A percentile compares a stretch with the other conserved stretches of the same genome.
Evolutionary conservation across 352 stramenopile species (phyloP).

Genomic region (Globisporangium alternatum): DNA sequence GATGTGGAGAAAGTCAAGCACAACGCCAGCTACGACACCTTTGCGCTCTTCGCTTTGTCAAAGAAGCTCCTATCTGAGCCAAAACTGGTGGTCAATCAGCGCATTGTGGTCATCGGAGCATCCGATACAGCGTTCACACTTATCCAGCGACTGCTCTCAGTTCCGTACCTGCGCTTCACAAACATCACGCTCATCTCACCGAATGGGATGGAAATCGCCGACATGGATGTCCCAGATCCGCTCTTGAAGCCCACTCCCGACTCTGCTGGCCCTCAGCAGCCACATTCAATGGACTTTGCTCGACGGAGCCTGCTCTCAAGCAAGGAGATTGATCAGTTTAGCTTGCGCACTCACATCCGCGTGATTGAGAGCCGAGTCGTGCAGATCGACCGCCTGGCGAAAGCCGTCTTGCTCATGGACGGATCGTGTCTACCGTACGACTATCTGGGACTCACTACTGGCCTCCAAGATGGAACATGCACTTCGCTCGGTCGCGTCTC

Average conservation of each 20-base stretch:
- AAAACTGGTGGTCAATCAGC: slow-evolving; percentile 79
- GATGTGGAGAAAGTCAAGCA: slow-evolving; percentile 28
- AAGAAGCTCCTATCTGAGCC: slow-evolving; percentile 85
- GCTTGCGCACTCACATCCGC: slow-evolving; percentile 55
- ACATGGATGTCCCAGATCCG: slow-evolving; percentile 19
- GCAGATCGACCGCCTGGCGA: slow-evolving; percentile 62
- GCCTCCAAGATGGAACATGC: slow-evolving; percentile 59
- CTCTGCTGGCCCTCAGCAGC: slow-evolving; percentile 4
- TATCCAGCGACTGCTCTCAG: slow-evolving; percentile 66
- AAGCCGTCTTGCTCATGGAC: slow-evolving; percentile 77
- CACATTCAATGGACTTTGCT: slow-evolving; percentile 40
- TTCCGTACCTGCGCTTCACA: slow-evolving; percentile 85
- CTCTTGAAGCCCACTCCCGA: background rate
- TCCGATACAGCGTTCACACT: slow-evolving; percentile 79
- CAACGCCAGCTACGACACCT: slow-evolving; percentile 25
- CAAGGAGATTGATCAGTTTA: slow-evolving; percentile 53
- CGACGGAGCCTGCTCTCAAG: slow-evolving; percentile 41
- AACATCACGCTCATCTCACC: slow-evolving; percentile 86
- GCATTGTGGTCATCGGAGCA: slow-evolving; percentile 84
- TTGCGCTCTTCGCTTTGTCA: slow-evolving; percentile 85
- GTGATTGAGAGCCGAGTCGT: slow-evolving; percentile 62
- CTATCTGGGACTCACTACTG: slow-evolving; percentile 72
- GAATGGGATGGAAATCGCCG: slow-evolving; percentile 48
- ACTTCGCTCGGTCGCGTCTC: slow-evolving; percentile 38
- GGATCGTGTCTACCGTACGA: slow-evolving; percentile 85